phyloP scores from a whole-genome alignment of 208 protist genomes.

The Trypanosoma scelopori region DNA sequence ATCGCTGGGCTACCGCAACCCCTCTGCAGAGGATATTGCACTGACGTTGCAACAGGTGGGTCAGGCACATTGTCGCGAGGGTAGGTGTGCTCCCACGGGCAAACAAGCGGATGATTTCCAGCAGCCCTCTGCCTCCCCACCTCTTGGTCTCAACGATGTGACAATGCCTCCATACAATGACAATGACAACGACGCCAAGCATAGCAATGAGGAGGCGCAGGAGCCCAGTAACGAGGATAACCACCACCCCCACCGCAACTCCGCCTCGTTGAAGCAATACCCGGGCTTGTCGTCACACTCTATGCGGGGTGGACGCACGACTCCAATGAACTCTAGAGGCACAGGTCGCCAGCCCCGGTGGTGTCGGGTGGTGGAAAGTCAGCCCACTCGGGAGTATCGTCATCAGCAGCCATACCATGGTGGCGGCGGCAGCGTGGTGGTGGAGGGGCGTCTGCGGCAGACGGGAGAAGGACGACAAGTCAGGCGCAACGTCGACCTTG shows the following conservation, averaged over 20 bases:
- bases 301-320: conserved; percentile 20
- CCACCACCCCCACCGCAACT: neutral
- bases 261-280: conserved; percentile 15
- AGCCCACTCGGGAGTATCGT: conserved; percentile 8
- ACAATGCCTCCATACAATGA: conserved; percentile 12
- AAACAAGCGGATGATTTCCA: conserved; percentile 2
- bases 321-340: conserved; percentile 25
- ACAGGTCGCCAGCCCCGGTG: conserved; percentile 14
- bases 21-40: conserved; percentile 53
- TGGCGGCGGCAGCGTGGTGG: conserved; percentile 17
- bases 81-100: neutral
- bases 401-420: conserved; percentile 15
- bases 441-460: neutral
- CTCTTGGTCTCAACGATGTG: conserved; percentile 12
- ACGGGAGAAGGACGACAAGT: neutral
- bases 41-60: conserved; percentile 52
- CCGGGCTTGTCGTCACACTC: conserved; percentile 20
- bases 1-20: conserved; percentile 52
- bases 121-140: conserved; percentile 16
- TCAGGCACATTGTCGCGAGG: neutral
- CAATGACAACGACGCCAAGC: too few species aligned
- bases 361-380: neutral
- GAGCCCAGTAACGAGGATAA: neutral
- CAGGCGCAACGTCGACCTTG: conserved; percentile 10
- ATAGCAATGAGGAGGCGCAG: neutral